Base-by-base conservation (phyloP, 169 alveolate genomes). In the Plasmodium fragile region DNA sequence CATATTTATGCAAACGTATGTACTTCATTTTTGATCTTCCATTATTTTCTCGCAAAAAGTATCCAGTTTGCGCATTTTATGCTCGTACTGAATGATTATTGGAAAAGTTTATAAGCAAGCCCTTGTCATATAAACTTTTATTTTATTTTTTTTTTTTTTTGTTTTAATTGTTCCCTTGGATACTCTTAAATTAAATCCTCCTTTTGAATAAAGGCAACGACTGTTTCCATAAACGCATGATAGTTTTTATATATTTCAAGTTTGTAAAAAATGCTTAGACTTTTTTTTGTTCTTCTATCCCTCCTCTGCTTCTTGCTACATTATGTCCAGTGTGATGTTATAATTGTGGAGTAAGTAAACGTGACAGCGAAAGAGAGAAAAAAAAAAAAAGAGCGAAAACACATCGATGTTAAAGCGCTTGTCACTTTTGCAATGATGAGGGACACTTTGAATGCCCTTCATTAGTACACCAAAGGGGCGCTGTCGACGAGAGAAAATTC, bases 311-410 rank as follows among this genome's bases (percentile, higher is more conserved):
- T 28, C 83, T 59, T 87, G 82, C 69, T 77, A 59, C 59, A 73
- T 55, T 52, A 34, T 55, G 18, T 53, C 82, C 85, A 52, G 16
- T 87, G 93, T 87, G 93, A 87, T 55, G 43, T 43, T 6, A 87
- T 87, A 87, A 55, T 87, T 75, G 93, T 87, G 30, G 93, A 87
- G 93, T 87, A 87, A 77, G 93, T 8, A 77, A 39, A 65, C 52
- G 77, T 75, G 41, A 59, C 36, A 49, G 78, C 8, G 75, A 65
- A 65, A 65, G 36, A 77, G 43, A 28, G 39, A 77, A 77, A 77
- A 2, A 45, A 49, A 49, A 49, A 13, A 49, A 49, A 49, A 45
- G 11, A 11, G 59, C 5, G 59, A 49, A 49, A 49, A 49, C 18
- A 49, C 11, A 49, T 49, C 59, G 22, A 49, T 13, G 59, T 7